Percentiles rank a stretch among this genome's conserved stretches.
Evolutionary conservation across 331 rosid genomes (phyloP).

Genomic region (Dryas integrifolia): DNA sequence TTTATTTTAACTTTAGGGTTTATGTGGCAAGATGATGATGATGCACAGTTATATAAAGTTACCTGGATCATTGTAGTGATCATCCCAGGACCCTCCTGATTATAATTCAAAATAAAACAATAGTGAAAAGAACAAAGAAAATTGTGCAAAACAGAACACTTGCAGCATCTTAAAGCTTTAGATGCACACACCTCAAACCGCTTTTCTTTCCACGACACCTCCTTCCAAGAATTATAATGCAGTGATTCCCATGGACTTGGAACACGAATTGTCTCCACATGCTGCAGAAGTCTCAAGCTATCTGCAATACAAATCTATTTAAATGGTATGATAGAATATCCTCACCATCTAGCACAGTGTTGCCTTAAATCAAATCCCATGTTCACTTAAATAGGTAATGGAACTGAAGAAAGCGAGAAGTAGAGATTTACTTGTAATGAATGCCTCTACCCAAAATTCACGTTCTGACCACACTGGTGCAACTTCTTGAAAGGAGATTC

Average conservation of each 20-base stretch:
- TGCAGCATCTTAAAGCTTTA: not conserved
- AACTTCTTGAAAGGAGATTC: conserved; percentile 74
- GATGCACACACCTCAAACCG: conserved; percentile 54
- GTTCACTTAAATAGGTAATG: not conserved
- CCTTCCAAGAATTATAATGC: conserved; percentile 58
- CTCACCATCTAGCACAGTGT: not conserved
- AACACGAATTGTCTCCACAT: conserved; percentile 55
- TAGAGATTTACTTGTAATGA: conserved; percentile 61
- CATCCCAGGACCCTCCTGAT: conserved; percentile 74
- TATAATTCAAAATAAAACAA: conserved; percentile 21
- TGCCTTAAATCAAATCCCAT: not conserved
- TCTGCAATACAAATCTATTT: conserved; percentile 36
- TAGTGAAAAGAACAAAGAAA: not conserved
- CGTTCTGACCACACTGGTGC: conserved; percentile 77
- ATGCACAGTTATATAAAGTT: not conserved
- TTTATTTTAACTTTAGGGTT: not conserved
- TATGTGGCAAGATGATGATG: not conserved
- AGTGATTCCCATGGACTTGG: conserved; percentile 66
- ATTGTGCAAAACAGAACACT: not conserved
- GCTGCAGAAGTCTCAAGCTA: conserved; percentile 81
- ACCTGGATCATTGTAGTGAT: conserved; percentile 67
- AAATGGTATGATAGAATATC: not conserved
- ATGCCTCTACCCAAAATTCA: conserved; percentile 79
- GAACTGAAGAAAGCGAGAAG: conserved; percentile 21
- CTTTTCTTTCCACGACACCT: conserved; percentile 60